These are phyloP conservation scores for Fusarium sp. DNA, from an alignment of 2,329 filamentous ascomycete species.

Conservation along the genomic window DNA sequence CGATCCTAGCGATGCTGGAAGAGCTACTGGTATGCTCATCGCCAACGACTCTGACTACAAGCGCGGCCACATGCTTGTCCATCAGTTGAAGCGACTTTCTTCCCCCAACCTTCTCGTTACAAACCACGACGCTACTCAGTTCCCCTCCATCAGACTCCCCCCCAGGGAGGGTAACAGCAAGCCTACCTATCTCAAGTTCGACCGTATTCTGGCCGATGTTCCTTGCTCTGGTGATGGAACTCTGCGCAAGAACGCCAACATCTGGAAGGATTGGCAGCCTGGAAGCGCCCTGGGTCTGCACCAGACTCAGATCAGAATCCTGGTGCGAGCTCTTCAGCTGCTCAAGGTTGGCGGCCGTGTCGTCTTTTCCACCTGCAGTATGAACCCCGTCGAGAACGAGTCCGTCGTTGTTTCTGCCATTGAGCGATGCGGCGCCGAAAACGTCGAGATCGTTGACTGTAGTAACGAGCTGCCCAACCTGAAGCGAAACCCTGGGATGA, in stretches of 20 bases:
- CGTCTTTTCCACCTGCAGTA: conserved; percentile 97
- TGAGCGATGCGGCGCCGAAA: conserved; percentile 79
- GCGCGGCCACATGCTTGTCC: conserved; percentile 94
- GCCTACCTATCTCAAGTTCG: conserved; percentile 88
- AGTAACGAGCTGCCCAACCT: conserved; percentile 77
- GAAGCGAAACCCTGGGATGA: conserved; percentile 78
- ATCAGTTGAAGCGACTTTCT: conserved; percentile 96
- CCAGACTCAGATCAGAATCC: conserved; percentile 84
- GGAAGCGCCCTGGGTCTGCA: conserved; percentile 88
- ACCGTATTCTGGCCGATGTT: conserved; percentile 94
- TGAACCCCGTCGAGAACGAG: conserved; percentile 99
- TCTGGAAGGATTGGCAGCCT: conserved; percentile 96
- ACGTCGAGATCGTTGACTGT: conserved; percentile 86
- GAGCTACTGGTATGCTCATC: conserved; percentile 88
- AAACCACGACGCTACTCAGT: conserved; percentile 96
- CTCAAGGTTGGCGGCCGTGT: conserved; percentile 93
- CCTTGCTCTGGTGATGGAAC: conserved; percentile 97
- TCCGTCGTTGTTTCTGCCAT: conserved; percentile 89
- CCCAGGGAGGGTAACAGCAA: conserved; percentile 56
- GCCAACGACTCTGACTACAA: conserved; percentile 98
- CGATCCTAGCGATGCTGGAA: conserved; percentile 76
- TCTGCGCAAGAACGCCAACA: conserved; percentile 85
- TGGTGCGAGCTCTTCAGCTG: conserved; percentile 92
- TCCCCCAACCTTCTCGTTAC: conserved; percentile 97
- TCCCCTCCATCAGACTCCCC: conserved; percentile 88